Evolutionary conservation across 2,329 filamentous ascomycete species (phyloP).

Genomic region (Hymenoscyphus linearis): DNA sequence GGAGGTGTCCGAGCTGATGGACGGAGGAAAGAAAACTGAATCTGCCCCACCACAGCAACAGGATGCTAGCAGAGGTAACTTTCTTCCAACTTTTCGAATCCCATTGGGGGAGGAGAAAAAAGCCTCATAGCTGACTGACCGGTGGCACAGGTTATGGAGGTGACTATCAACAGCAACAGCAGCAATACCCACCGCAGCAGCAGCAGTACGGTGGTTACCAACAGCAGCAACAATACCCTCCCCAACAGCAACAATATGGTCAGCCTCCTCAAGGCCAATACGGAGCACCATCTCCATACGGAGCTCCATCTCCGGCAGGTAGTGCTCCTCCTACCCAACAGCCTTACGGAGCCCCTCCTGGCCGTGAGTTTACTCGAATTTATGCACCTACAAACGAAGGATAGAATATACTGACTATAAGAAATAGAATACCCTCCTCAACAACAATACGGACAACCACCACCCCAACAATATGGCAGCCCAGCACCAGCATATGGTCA

Average conservation of each 20-base stretch:
- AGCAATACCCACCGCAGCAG: conserved; percentile 2
- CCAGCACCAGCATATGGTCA: conserved; percentile 17
- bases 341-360: conserved; percentile 9
- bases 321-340: conserved; percentile 6
- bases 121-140: background rate
- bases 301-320: background rate
- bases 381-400: background rate
- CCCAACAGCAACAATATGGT: conserved; percentile 10
- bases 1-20: conserved; percentile 44
- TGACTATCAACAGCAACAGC: conserved; percentile 1
- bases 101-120: background rate
- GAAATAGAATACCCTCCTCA: conserved; percentile 7
- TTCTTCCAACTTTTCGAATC: background rate
- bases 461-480: conserved; percentile 16
- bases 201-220: background rate
- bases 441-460: conserved; percentile 10
- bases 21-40: conserved; percentile 32
- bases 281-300: background rate
- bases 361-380: background rate
- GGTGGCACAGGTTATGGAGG: background rate
- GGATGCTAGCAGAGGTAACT: conserved; percentile 8
- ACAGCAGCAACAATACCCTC: conserved; percentile 1
- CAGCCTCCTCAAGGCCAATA: conserved; percentile 4
- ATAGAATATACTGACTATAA: background rate
- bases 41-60: conserved; percentile 5